A percentile compares a stretch with the other conserved stretches of the same genome.
These are phyloP conservation scores for Geotrichum carabidarum DNA, from an alignment of 1,139 yeast genomes.

Conservation along the genomic window DNA sequence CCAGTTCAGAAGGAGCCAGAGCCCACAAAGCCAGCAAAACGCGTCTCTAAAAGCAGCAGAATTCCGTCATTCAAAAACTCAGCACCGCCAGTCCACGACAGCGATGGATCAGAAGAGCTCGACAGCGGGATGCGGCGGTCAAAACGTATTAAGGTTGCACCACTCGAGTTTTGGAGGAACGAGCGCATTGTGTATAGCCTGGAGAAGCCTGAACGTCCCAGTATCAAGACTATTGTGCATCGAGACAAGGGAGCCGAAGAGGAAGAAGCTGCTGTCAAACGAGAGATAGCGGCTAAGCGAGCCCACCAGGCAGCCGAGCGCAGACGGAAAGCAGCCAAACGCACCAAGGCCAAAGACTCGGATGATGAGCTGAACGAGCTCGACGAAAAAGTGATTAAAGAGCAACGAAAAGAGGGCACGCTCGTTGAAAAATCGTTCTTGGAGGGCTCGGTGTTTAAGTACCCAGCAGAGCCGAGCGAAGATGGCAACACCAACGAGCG, in stretches of 20 bases:
- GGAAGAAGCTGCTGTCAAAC: slow-evolving; percentile 5
- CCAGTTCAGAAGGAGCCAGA: background rate
- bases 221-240: slow-evolving; percentile 29
- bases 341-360: slow-evolving; percentile 28
- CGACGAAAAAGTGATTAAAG: slow-evolving; percentile 53
- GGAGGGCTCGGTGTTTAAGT: slow-evolving; percentile 47
- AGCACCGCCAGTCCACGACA: background rate
- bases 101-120: slow-evolving; percentile 26
- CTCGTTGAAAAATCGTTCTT: slow-evolving; percentile 36
- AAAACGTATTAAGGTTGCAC: slow-evolving; percentile 59
- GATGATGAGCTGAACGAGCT: slow-evolving; percentile 33
- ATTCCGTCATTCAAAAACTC: background rate
- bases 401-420: slow-evolving; percentile 35
- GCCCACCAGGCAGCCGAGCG: background rate
- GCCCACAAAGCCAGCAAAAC: background rate
- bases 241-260: slow-evolving; percentile 10
- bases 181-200: slow-evolving; percentile 64
- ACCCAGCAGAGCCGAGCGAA: slow-evolving; percentile 38
- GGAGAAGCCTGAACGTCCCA: slow-evolving; percentile 32
- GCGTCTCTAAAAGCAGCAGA: background rate
- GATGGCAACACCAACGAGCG: slow-evolving; percentile 41
- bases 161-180: slow-evolving; percentile 81
- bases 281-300: slow-evolving; percentile 4
- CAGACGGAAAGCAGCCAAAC: slow-evolving; percentile 22
- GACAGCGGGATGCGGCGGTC: slow-evolving; percentile 45